These are phyloP conservation scores for Thielaviopsis ethacetica DNA, from an alignment of 2,329 filamentous ascomycete species.

Conservation along the genomic window DNA sequence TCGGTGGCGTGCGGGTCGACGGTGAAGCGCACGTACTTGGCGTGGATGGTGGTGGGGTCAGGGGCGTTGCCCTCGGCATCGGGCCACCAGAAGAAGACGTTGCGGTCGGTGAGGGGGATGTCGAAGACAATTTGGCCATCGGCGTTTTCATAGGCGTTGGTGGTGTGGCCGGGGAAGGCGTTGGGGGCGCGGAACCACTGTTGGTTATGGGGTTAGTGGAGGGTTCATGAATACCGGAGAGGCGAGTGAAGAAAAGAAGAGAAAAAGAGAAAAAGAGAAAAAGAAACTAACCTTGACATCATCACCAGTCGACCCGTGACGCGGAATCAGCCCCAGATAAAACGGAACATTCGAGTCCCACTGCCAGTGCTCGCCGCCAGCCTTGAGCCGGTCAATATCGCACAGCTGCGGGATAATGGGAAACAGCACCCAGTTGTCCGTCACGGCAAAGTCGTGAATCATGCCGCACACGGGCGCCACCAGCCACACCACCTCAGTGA, in stretches of 20 bases:
- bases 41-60: neutral
- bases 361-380: neutral
- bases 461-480: slow-evolving; percentile 21
- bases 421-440: slow-evolving; percentile 14
- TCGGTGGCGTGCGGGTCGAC: neutral
- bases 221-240: neutral
- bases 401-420: neutral
- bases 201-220: neutral
- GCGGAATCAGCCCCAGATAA: neutral
- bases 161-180: neutral
- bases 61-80: neutral
- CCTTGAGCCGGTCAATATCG: neutral
- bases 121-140: neutral
- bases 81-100: neutral
- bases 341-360: neutral
- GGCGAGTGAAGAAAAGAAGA: neutral
- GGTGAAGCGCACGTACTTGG: neutral
- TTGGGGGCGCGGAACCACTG: neutral
- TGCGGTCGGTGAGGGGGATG: neutral
- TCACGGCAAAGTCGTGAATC: slow-evolving; percentile 27
- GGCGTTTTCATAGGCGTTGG: neutral
- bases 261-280: neutral
- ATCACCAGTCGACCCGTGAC: neutral
- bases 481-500: slow-evolving; percentile 20
- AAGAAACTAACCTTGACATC: neutral